Evolutionary conservation across 306 rosid genomes (phyloP).

Genomic region (Rubus idaeus): DNA sequence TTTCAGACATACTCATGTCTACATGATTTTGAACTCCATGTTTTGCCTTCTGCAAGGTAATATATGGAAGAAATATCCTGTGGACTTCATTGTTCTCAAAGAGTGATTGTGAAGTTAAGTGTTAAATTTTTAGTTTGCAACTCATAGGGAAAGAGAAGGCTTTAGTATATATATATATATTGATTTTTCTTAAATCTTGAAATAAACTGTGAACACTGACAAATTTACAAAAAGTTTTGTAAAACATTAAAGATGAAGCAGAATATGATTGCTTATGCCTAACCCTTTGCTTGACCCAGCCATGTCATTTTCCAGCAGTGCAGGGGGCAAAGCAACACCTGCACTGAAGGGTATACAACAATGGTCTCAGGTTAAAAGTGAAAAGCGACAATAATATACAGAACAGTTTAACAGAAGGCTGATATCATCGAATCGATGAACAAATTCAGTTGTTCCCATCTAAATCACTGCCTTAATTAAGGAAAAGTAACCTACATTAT

Average conservation of each 20-base stretch:
- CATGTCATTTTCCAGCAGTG: conserved; percentile 78
- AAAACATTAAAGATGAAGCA: background rate
- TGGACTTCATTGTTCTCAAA: background rate
- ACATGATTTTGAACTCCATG: background rate
- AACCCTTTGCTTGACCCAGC: conserved; percentile 90
- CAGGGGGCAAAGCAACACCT: conserved; percentile 94
- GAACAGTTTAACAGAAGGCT: conserved; percentile 3
- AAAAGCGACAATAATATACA: conserved; percentile 7
- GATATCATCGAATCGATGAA: background rate
- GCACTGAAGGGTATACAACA: conserved; percentile 60
- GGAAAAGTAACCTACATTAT: too few relatives aligned
- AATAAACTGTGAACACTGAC: background rate
- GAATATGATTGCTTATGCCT: conserved; percentile 15
- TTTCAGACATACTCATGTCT: background rate
- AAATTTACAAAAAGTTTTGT: background rate
- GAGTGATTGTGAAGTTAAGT: background rate
- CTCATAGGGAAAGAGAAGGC: background rate
- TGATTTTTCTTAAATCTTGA: background rate
- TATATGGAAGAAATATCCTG: background rate
- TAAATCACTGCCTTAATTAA: background rate
- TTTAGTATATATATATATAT: background rate
- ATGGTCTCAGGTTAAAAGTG: conserved; percentile 11
- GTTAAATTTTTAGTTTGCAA: background rate
- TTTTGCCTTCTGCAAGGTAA: background rate
- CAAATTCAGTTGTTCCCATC: conserved; percentile 4